Evolutionary conservation across 768 basidiomycete genomes (phyloP).

Genomic region (Fibroporia radiculosa): DNA sequence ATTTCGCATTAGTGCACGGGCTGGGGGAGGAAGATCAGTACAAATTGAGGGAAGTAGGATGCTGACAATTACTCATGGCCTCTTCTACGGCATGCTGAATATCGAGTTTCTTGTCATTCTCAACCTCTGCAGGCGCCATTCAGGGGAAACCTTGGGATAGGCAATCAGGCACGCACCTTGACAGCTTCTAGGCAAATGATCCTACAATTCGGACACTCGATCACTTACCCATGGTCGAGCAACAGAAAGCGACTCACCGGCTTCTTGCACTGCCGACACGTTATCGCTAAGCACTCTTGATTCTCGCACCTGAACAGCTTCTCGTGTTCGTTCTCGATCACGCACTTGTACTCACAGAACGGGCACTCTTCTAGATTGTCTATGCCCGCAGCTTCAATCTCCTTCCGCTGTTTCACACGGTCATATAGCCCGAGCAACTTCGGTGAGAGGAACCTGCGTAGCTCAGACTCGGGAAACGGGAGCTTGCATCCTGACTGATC

Average conservation of each 20-base stretch:
- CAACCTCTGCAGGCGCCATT: slow-evolving; percentile 43
- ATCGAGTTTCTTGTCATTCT: slow-evolving; percentile 68
- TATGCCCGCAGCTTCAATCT: slow-evolving; percentile 69
- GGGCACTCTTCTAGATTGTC: slow-evolving; percentile 87
- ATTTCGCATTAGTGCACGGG: slow-evolving; percentile 75
- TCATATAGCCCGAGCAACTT: slow-evolving; percentile 68
- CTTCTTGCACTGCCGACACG: slow-evolving; percentile 75
- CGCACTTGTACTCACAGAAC: slow-evolving; percentile 78
- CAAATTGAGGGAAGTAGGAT: neutral
- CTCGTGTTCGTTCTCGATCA: slow-evolving; percentile 40
- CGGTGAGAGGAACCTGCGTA: slow-evolving; percentile 54
- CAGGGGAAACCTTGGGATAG: neutral
- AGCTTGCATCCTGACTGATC: slow-evolving; percentile 68
- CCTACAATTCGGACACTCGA: slow-evolving; percentile 30
- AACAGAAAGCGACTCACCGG: slow-evolving; percentile 32
- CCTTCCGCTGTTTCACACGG: slow-evolving; percentile 68
- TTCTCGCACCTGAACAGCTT: slow-evolving; percentile 42
- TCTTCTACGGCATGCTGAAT: slow-evolving; percentile 79
- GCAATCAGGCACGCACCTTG: slow-evolving; percentile 40
- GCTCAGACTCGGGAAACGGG: slow-evolving; percentile 60
- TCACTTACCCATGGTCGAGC: neutral
- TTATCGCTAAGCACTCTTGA: slow-evolving; percentile 64
- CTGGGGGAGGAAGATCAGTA: slow-evolving; percentile 27
- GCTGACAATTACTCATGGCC: slow-evolving; percentile 70
- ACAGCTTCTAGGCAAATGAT: slow-evolving; percentile 78